Conservation (phyloP, 2,329 filamentous ascomycete genomes). For the Penicillium sp. region DNA sequence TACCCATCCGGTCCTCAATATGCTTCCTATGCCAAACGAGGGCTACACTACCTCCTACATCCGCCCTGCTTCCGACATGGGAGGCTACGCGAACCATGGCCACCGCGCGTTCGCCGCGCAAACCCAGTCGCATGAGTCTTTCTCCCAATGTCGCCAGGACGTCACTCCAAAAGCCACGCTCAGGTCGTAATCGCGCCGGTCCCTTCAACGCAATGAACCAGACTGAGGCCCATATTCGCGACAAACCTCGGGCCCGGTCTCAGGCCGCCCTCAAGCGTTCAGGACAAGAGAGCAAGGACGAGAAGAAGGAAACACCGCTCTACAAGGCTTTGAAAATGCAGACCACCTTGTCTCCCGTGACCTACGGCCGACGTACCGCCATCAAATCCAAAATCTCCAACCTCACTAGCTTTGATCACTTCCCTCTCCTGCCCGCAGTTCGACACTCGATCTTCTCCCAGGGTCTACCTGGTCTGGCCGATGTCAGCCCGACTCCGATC, state of each 20-base stretch:
- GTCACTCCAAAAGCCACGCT: constrained; percentile 40
- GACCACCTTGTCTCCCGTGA: constrained; percentile 72
- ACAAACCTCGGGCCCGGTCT: constrained; percentile 40
- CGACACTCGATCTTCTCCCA: constrained; percentile 73
- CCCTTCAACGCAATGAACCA: constrained; percentile 66
- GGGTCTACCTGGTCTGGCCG: constrained; percentile 73
- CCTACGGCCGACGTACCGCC: constrained; percentile 70
- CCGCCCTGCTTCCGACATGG: constrained; percentile 27
- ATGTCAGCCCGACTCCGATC: constrained; percentile 82
- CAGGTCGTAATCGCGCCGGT: constrained; percentile 50
- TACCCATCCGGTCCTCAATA: constrained; percentile 33
- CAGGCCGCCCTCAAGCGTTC: constrained; percentile 50
- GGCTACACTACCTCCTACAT: constrained; percentile 18
- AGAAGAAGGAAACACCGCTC: constrained; percentile 54
- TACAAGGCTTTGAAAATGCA: constrained; percentile 96
- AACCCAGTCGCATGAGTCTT: constrained; percentile 43
- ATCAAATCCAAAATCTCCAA: constrained; percentile 66
- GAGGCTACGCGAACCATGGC: constrained; percentile 39
- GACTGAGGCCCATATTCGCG: constrained; percentile 52
- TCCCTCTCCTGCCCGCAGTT: constrained; percentile 73
- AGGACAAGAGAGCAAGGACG: constrained; percentile 37
- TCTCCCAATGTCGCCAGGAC: constrained; percentile 37
- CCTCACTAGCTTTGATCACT: constrained; percentile 78
- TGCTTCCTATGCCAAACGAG: constrained; percentile 40
- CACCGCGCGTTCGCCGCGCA: constrained; percentile 37